Conservation (phyloP, 768 basidiomycete genomes). For the Lentinula raphanica region DNA sequence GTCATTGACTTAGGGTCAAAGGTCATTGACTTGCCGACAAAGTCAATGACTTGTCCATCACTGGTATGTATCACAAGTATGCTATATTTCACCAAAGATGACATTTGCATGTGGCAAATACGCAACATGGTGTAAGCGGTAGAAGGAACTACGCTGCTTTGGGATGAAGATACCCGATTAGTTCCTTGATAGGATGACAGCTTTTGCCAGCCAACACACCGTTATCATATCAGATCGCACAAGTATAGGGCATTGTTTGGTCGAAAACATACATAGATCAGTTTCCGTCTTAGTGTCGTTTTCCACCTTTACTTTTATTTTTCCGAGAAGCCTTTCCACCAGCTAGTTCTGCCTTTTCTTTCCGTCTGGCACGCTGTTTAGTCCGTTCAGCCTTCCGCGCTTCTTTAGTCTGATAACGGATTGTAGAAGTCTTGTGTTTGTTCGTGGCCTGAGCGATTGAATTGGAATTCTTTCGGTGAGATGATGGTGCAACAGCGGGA, state of each 20-base stretch:
- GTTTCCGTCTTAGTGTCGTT: neutral
- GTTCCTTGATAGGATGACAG: neutral
- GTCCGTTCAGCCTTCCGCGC: conserved; percentile 55
- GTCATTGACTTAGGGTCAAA: too few relatives aligned
- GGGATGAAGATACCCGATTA: neutral
- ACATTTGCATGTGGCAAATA: too few relatives aligned
- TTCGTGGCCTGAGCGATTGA: conserved; percentile 11
- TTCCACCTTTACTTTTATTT: conserved; percentile 13
- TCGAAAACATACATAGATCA: neutral
- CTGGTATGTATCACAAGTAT: too few relatives aligned
- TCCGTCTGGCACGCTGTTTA: conserved; percentile 60
- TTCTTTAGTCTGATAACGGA: conserved; percentile 68
- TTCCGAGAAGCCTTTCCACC: conserved; percentile 56
- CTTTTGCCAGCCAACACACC: neutral
- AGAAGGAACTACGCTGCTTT: neutral
- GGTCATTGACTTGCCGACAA: too few relatives aligned
- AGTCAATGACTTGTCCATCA: too few relatives aligned
- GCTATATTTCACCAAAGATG: too few relatives aligned
- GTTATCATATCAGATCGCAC: neutral
- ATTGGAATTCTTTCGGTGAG: conserved; percentile 14
- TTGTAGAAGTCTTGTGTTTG: conserved; percentile 33
- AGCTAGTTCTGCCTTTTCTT: conserved; percentile 68
- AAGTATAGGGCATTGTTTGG: neutral
- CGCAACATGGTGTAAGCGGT: too few relatives aligned
- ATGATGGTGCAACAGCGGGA: neutral